Percentiles rank a stretch among this genome's conserved stretches.
These are phyloP conservation scores for Polyplosphaeria fusca DNA, from an alignment of 495 filamentous ascomycete species.

Conservation along the genomic window DNA sequence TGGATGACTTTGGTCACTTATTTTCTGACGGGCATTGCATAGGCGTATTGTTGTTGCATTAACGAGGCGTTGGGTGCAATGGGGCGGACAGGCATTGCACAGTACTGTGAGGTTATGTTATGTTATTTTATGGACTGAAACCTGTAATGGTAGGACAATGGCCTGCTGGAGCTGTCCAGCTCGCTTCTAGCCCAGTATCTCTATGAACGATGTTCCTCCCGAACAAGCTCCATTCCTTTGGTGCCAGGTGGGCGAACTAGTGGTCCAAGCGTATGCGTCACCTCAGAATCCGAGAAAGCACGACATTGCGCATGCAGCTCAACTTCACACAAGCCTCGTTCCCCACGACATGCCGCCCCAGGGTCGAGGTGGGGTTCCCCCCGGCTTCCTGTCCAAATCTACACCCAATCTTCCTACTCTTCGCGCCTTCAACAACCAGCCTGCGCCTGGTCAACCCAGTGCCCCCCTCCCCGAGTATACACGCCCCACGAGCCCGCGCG, in stretches of 20 bases:
- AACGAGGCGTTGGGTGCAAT: too few relatives aligned
- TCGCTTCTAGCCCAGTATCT: too few relatives aligned
- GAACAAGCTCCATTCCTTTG: too few relatives aligned
- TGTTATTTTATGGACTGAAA: too few relatives aligned
- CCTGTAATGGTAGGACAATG: too few relatives aligned
- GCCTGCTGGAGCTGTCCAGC: too few relatives aligned
- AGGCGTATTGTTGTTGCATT: too few relatives aligned
- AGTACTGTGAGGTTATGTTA: too few relatives aligned
- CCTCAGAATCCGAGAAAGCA: not conserved
- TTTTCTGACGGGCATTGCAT: too few relatives aligned
- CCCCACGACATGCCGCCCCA: slow-evolving; percentile 38
- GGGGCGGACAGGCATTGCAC: too few relatives aligned
- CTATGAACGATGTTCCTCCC: too few relatives aligned
- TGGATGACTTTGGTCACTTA: too few relatives aligned
- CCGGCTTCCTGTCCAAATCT: slow-evolving; percentile 41
- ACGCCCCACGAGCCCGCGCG: slow-evolving; percentile 12
- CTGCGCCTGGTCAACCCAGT: not conserved
- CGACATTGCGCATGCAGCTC: slow-evolving; percentile 6
- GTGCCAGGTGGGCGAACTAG: not conserved
- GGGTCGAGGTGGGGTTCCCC: slow-evolving; percentile 38
- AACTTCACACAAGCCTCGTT: not conserved
- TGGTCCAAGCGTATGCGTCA: slow-evolving; percentile 1
- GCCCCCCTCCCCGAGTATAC: slow-evolving; percentile 5
- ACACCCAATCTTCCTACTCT: slow-evolving; percentile 43
- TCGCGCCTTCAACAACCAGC: slow-evolving; percentile 22